These are phyloP conservation scores for Salix koriyanagi DNA, from an alignment of 345 rosid genomes.

Conservation along the genomic window DNA sequence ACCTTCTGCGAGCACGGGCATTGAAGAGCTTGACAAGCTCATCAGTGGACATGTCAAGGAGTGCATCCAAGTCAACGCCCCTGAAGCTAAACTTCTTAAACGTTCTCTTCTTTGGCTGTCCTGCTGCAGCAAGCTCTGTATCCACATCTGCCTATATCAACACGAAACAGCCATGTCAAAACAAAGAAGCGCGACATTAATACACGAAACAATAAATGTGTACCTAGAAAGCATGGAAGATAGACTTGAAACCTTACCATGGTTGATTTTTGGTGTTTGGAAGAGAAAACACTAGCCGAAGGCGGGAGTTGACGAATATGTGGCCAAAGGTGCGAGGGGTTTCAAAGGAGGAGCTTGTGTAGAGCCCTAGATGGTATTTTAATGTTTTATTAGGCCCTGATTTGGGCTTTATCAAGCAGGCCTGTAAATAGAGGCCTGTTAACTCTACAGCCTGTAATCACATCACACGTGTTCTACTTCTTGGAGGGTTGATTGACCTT, in stretches of 20 bases:
- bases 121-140: conserved; percentile 31
- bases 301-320: conserved; percentile 1
- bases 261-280: not conserved
- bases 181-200: not conserved
- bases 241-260: conserved; percentile 24
- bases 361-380: conserved; percentile 13
- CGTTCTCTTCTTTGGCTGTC: conserved; percentile 29
- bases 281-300: not conserved
- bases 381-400: not conserved
- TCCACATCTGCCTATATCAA: conserved; percentile 40
- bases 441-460: not conserved
- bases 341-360: not conserved
- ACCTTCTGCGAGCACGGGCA: conserved; percentile 33
- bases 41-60: conserved; percentile 31
- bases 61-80: conserved; percentile 36
- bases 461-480: no score
- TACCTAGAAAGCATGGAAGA: not conserved
- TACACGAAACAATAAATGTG: not conserved
- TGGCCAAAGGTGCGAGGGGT: not conserved
- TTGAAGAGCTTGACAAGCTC: conserved; percentile 29
- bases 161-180: not conserved
- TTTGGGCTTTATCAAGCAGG: no score
- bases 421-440: not conserved
- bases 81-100: conserved; percentile 35
- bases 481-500: no score